These are phyloP conservation scores for Salicornia ramosissima DNA, from an alignment of 148 eudicot species.

Conservation along the genomic window DNA sequence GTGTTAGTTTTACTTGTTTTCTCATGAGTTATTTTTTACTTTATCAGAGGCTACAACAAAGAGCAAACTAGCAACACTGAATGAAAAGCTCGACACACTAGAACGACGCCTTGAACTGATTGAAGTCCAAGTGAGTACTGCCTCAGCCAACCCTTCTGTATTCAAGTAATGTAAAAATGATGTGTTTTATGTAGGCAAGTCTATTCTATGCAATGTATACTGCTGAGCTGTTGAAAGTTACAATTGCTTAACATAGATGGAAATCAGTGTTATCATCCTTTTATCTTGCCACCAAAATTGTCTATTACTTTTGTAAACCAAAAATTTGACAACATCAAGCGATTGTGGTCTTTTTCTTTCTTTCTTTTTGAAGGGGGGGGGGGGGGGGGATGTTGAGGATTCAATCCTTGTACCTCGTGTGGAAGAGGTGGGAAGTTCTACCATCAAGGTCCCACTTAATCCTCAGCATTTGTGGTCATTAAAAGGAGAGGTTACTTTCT, in stretches of 20 bases:
- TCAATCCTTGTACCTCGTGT: no score
- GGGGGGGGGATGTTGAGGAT: no score
- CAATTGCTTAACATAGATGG: background rate
- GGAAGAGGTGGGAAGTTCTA: no score
- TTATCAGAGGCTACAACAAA: slow-evolving; percentile 89
- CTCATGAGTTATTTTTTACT: slow-evolving; percentile 5
- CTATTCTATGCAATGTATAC: background rate
- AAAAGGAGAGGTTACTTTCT: background rate
- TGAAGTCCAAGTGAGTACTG: slow-evolving; percentile 91
- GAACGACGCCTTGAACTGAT: slow-evolving; percentile 94
- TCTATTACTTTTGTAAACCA: background rate
- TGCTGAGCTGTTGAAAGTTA: background rate
- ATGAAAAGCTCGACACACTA: slow-evolving; percentile 91
- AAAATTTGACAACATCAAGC: background rate
- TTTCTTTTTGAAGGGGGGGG: no score
- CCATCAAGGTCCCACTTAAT: no score
- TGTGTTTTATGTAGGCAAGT: background rate
- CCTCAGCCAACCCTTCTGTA: slow-evolving; percentile 75
- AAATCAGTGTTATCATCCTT: slow-evolving; percentile 5
- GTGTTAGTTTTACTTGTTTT: background rate
- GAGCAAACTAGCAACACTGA: slow-evolving; percentile 74
- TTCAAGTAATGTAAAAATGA: slow-evolving; percentile 39
- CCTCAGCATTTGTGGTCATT: background rate
- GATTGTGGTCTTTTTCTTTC: background rate
- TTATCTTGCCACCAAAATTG: background rate